phyloP scores from a whole-genome alignment of 768 basidiomycete species.

The Candolleomyces eurysporus region DNA sequence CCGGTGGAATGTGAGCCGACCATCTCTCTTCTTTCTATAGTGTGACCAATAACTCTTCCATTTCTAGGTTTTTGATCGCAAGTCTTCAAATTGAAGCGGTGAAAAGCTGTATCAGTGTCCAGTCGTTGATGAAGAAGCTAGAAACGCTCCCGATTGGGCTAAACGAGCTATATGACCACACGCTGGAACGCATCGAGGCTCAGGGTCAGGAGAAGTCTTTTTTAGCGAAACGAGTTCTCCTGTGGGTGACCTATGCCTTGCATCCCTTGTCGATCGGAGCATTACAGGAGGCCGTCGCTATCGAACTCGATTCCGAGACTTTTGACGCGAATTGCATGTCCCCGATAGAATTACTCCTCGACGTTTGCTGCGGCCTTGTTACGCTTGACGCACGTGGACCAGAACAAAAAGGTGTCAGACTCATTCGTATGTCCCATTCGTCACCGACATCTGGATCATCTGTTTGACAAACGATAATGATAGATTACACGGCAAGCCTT shows the following conservation, averaged over 20 bases:
- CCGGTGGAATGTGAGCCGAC: constrained; percentile 1
- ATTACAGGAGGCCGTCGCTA: background rate
- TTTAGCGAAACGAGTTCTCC: background rate
- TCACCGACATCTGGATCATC: background rate
- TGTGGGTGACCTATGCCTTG: background rate
- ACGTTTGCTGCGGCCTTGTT: constrained; percentile 2
- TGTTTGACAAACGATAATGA: background rate
- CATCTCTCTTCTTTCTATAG: background rate
- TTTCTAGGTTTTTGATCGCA: constrained; percentile 1
- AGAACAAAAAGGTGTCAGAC: background rate
- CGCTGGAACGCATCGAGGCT: background rate
- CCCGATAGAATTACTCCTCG: background rate
- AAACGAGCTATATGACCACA: background rate
- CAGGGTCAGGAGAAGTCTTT: background rate
- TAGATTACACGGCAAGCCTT: constrained; percentile 3
- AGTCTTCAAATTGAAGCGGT: constrained; percentile 1
- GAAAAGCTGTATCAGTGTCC: background rate
- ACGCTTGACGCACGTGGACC: background rate
- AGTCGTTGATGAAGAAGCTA: background rate
- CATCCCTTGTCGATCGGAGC: background rate
- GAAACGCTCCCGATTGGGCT: background rate
- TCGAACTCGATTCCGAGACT: background rate
- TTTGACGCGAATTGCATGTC: background rate
- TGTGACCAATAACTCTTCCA: background rate
- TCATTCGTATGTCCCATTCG: background rate